Base-by-base conservation (phyloP, 257 asterid species). In the Ajuga chamaepitys region DNA sequence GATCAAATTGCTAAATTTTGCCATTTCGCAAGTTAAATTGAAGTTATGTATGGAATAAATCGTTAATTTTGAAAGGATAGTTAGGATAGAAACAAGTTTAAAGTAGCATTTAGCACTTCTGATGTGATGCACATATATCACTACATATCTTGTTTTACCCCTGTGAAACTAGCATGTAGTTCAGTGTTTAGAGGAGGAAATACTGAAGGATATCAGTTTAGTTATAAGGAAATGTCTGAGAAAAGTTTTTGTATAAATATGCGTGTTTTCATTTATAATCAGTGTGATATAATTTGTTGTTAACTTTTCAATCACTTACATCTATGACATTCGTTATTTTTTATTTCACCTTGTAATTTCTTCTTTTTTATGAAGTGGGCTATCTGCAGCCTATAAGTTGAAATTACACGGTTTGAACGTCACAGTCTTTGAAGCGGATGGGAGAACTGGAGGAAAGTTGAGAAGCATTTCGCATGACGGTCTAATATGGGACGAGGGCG, bases 371-470 rank as follows among this genome's bases (percentile, higher is more conserved):
- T 72, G 71, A 60, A 91, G 98, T 81, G 97, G 98, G 59, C 84
- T 92, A 68, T 87, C 98, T 65, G 98, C 97, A 64, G 98, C 98
- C 14, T 87, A 85, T 85, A 92, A 86, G 86, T 66, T 92, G 83
- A 87, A 85, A 78, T 62, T 76, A 53, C 85, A 83, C 44, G 98
- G 98, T 46, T 66, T 92, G 71, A 80, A 82, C 74, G 95, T 92
- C 53, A 86, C 95, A 9, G 90, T 88, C 13, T 85, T 86, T 50
- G 98, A 92, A 74, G 91, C 91, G 32, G 93, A 88, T 48, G 88
- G 70, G 70, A 82, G 89, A 78, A 76, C 92, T 74, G 97, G 97
- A 70, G 98, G 97, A 48, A 92, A 83, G 86, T 74, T 92, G 47
- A 83, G 83, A 81, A 83, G 86, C 77, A 67, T 82, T 74, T 76